These are phyloP conservation scores for Sporobolomyces pararoseus DNA, from an alignment of 768 basidiomycete genomes.

Conservation along the genomic window DNA sequence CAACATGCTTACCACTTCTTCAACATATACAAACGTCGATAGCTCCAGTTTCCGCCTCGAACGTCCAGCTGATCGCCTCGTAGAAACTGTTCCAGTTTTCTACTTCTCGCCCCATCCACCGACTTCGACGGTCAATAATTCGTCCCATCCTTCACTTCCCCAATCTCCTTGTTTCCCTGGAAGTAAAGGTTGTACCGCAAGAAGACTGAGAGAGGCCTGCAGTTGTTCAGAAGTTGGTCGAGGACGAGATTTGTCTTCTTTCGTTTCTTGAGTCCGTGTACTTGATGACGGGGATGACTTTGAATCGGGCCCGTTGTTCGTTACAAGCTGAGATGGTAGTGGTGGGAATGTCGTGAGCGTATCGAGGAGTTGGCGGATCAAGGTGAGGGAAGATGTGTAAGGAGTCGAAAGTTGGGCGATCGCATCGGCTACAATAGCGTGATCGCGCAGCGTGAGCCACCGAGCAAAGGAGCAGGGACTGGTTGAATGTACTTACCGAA, in stretches of 20 bases:
- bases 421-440: slow-evolving; percentile 19
- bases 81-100: background rate
- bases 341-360: slow-evolving; percentile 34
- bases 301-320: background rate
- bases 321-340: background rate
- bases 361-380: slow-evolving; percentile 35
- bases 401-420: slow-evolving; percentile 14
- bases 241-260: background rate
- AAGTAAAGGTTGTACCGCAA: slow-evolving; percentile 36
- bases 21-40: background rate
- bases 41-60: too few species aligned
- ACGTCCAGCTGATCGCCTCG: background rate
- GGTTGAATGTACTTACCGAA: slow-evolving; percentile 42
- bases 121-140: slow-evolving; percentile 33
- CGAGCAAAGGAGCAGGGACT: too few species aligned
- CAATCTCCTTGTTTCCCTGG: slow-evolving; percentile 27
- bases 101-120: slow-evolving; percentile 35
- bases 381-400: slow-evolving; percentile 34
- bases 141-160: slow-evolving; percentile 40
- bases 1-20: background rate
- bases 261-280: background rate
- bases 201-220: slow-evolving; percentile 26
- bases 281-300: background rate
- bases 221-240: slow-evolving; percentile 37
- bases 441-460: too few species aligned